These are phyloP conservation scores for Vigna reflexopilosa DNA, from an alignment of 306 rosid genomes.

Conservation along the genomic window DNA sequence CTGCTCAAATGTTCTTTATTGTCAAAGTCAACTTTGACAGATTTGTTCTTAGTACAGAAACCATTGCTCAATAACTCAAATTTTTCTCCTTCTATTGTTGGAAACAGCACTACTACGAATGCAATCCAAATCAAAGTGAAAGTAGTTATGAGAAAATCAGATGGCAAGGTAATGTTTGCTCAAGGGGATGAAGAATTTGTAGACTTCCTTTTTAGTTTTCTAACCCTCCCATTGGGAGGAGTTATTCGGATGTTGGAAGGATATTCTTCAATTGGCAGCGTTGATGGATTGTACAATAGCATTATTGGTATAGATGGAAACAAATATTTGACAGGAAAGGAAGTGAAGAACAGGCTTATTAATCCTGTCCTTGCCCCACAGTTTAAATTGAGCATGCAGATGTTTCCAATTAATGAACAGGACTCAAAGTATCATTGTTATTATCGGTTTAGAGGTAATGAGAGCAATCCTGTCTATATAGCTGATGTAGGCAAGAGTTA, in stretches of 20 bases:
- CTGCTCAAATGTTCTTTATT: slow-evolving; percentile 32
- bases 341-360: neutral
- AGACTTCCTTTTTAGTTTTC: slow-evolving; percentile 21
- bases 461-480: neutral
- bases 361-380: slow-evolving; percentile 3
- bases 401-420: slow-evolving; percentile 1
- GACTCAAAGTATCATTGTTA: neutral
- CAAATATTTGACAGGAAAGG: slow-evolving; percentile 4
- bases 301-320: neutral
- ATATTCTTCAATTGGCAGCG: neutral
- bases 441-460: no score
- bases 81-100: neutral
- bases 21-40: neutral
- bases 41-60: neutral
- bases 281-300: slow-evolving; percentile 33
- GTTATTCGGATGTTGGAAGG: neutral
- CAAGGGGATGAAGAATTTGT: slow-evolving; percentile 40
- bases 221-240: slow-evolving; percentile 34
- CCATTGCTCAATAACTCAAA: neutral
- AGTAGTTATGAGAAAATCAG: neutral
- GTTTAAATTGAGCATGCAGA: neutral
- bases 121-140: neutral
- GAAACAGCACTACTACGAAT: neutral
- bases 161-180: slow-evolving; percentile 20
- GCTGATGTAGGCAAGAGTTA: neutral